Evolutionary conservation across 176 grass and related monocot species (phyloP), one percentile per base, ranked within the genome.

Genomic region (Guadua angustifolia): DNA sequence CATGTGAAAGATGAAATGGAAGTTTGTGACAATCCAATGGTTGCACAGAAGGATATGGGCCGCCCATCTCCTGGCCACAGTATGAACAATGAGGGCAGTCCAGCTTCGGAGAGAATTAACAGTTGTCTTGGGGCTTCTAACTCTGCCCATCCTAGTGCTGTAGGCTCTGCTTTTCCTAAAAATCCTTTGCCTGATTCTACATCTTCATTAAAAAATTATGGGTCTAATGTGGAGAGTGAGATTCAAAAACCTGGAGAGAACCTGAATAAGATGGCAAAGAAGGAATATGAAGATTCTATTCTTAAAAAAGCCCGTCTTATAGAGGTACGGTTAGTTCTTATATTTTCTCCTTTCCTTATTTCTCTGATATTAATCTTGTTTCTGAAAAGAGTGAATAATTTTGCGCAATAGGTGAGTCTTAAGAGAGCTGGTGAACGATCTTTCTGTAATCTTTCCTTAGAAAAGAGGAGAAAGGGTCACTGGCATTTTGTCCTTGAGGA

Each of bases 401-500:
- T 83, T 75, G 15, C 40, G 83, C 73, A 85, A 86, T 86, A 94
- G 95, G 87, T 47, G 55, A 87, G 60, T 73, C 56, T 88, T 82
- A 98, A 88, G 53, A 90, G 80, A 62, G 87, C 87, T 79, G 85
- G 68, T 42, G 89, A 95, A 26, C 81, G 73, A 62, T 91, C 89
- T 78, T 56, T 32, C 19, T 86, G 80, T 79, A 92, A 91, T 82
- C 65, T 90, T 84, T 53, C 75, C 81, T 81, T 92, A 82, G 95
- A 98, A 67, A 95, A 88, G 86, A 94, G 89, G 77, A 86, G 79
- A 62, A 98, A 93, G 80, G 88, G 83, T 84, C 91, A 98, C n/a
- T 98, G 95, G 95, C 85, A 95, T 90, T 98, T 95, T 90, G 93
- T 98, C 53, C 83, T 98, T 14, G 93, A 95, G 68, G 95, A 98